Base-by-base conservation (phyloP, 768 basidiomycete species). In the Floccularia luteovirens region DNA sequence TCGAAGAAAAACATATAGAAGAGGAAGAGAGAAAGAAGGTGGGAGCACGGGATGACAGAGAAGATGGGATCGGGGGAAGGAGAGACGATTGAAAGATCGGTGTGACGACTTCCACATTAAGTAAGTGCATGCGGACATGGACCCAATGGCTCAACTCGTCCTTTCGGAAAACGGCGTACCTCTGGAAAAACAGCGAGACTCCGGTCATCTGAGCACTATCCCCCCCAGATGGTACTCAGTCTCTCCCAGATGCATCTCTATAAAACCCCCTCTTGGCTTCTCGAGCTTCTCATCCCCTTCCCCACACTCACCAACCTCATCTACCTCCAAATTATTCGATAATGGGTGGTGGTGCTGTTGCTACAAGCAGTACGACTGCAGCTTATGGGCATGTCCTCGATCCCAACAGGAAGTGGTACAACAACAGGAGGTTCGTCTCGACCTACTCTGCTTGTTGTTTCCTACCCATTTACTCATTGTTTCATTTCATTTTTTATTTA, bases 401-500 rank as follows among this genome's bases (percentile, higher is more conserved):
- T 59, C 80, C 79, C 10, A 73, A 56, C 43, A 66, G 77, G 55
- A 83, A 67, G 53, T 87, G 84, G 84, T 82, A 81, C 61, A 85
- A 79, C 62, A 86, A 87, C 67, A 73, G 57, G 58, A 68, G 83
- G 79, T 79, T 49, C n/a, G 66, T 44, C 11, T 12, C 16, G 8
- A 42, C 25, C 24, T 31, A 24, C 22, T 2, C 23, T 30, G n/a
- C n/a, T n/a, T n/a, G n/a, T n/a, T n/a, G n/a, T n/a, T n/a, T n/a
- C n/a, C n/a, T n/a, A n/a, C n/a, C n/a, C n/a, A n/a, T n/a, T n/a
- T n/a, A n/a, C 31, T 14, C 16, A 1, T 38, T 7, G 20, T 37
- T 20, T 24, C 5, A 13, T 16, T 19, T 22, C 38, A 28, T 38
- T 22, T 36, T 23, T 28, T 20, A 21, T n/a, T 17, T 24, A 36